Conservation (phyloP, 2,329 filamentous ascomycete genomes). For the Aspergillus pseudoterreus region DNA sequence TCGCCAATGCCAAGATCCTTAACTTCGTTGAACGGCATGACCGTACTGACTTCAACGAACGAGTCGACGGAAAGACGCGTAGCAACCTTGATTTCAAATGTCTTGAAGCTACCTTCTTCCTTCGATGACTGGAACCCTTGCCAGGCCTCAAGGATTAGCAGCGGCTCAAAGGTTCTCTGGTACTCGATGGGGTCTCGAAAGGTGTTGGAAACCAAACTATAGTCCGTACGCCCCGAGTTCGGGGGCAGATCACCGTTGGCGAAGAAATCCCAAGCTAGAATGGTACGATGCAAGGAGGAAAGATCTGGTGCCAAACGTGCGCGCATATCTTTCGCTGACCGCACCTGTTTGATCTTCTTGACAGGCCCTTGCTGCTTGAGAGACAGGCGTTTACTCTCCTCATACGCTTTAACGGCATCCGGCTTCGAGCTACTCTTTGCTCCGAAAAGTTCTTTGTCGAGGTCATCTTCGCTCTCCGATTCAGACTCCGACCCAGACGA, state of each 20-base stretch:
- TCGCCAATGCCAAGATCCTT: conserved; percentile 72
- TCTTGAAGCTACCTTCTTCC: conserved; percentile 75
- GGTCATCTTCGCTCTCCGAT: conserved; percentile 73
- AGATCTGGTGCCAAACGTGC: conserved; percentile 88
- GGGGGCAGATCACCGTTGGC: conserved; percentile 84
- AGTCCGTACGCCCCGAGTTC: conserved; percentile 63
- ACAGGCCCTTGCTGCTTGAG: conserved; percentile 67
- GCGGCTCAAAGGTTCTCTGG: conserved; percentile 82
- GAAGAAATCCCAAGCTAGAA: conserved; percentile 94
- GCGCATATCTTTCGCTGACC: conserved; percentile 89
- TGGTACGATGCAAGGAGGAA: conserved; percentile 75
- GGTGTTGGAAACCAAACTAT: conserved; percentile 70
- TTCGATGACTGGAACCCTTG: conserved; percentile 86
- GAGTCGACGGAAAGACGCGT: conserved; percentile 88
- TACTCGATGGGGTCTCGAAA: conserved; percentile 77
- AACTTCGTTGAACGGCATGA: conserved; percentile 66
- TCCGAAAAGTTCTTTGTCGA: conserved; percentile 66
- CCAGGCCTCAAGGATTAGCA: conserved; percentile 93
- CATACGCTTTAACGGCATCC: conserved; percentile 44
- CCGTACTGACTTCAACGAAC: conserved; percentile 86
- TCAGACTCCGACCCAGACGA: conserved; percentile 61
- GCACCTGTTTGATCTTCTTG: conserved; percentile 74
- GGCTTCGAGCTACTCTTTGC: conserved; percentile 37
- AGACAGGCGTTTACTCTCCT: conserved; percentile 44
- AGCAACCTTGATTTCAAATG: conserved; percentile 83